Conservation (phyloP, 192 early-diverging fungal genomes). For the Coemansia sp. region DNA sequence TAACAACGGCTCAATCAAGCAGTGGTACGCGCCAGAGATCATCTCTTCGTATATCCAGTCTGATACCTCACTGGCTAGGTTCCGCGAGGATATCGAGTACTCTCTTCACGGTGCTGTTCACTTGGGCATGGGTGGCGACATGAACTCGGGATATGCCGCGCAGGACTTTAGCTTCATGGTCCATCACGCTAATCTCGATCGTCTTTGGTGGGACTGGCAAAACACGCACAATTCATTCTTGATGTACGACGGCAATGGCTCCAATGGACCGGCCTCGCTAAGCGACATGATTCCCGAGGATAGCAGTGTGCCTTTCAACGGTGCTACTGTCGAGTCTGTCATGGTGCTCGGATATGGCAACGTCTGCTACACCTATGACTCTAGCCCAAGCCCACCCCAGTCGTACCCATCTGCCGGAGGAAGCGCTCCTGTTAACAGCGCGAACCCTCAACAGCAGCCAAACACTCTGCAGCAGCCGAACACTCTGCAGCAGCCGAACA, state of each 20-base stretch:
- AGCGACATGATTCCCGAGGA: conserved; percentile 36
- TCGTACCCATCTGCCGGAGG: conserved; percentile 27
- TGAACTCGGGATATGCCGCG: conserved; percentile 46
- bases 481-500: conserved; percentile 1
- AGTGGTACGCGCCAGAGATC: conserved; percentile 50
- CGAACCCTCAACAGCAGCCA: conserved; percentile 1
- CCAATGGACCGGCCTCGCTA: conserved; percentile 28
- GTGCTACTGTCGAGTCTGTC: conserved; percentile 41
- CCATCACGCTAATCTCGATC: conserved; percentile 54
- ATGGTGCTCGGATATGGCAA: conserved; percentile 51
- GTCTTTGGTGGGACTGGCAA: conserved; percentile 59
- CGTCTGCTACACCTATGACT: conserved; percentile 53
- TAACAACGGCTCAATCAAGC: conserved; percentile 26
- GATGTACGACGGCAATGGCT: conserved; percentile 42
- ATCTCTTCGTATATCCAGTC: conserved; percentile 45
- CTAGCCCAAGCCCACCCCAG: conserved; percentile 30
- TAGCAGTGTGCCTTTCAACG: conserved; percentile 28
- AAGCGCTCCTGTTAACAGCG: conserved; percentile 9
- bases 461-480: conserved; percentile 10
- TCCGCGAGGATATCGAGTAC: conserved; percentile 54
- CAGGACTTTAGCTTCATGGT: conserved; percentile 56
- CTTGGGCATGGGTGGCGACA: conserved; percentile 47
- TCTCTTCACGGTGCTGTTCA: conserved; percentile 53
- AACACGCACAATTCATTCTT: conserved; percentile 32
- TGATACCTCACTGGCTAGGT: conserved; percentile 34